A percentile compares a stretch with the other conserved stretches of the same genome.
Evolutionary conservation across 352 stramenopile genomes (phyloP).

Genomic region (Achlya hypogyna): DNA sequence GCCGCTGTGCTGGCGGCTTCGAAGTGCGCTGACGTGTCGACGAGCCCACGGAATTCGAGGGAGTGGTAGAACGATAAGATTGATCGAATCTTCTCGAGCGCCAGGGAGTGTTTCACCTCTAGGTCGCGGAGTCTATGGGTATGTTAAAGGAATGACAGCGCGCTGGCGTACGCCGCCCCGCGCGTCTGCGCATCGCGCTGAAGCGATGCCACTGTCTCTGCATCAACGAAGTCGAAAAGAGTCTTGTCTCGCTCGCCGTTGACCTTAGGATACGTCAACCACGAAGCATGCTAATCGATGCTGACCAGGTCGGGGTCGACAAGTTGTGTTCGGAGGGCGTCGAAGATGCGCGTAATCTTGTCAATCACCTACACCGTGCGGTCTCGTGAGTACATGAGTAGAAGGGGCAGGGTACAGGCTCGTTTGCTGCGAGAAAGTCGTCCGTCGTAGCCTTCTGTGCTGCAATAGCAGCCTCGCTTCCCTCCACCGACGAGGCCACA

Average conservation of each 20-base stretch:
- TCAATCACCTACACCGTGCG: conserved; percentile 38
- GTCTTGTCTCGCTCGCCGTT: conserved; percentile 49
- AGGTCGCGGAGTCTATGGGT: no score
- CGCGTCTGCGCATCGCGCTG: conserved; percentile 65
- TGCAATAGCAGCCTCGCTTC: conserved; percentile 1
- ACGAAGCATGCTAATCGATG: not conserved
- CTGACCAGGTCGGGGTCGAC: conserved; percentile 56
- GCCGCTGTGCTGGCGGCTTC: not conserved
- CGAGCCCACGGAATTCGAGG: not conserved
- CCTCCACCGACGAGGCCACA: conserved; percentile 4
- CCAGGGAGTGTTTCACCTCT: no score
- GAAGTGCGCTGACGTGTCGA: not conserved
- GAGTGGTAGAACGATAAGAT: not conserved
- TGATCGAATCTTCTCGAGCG: no score
- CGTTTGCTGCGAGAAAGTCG: not conserved
- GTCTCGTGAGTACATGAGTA: not conserved
- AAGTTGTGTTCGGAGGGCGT: conserved; percentile 36
- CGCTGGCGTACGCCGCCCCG: conserved; percentile 42
- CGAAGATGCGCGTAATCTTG: conserved; percentile 69
- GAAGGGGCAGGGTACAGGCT: not conserved
- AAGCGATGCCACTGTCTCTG: conserved; percentile 65
- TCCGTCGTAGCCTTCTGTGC: not conserved
- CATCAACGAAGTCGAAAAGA: conserved; percentile 78
- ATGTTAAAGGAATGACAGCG: not conserved
- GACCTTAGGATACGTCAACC: not conserved